Base-by-base conservation (phyloP, 352 stramenopile species). In the Globisporangium irregulare region DNA sequence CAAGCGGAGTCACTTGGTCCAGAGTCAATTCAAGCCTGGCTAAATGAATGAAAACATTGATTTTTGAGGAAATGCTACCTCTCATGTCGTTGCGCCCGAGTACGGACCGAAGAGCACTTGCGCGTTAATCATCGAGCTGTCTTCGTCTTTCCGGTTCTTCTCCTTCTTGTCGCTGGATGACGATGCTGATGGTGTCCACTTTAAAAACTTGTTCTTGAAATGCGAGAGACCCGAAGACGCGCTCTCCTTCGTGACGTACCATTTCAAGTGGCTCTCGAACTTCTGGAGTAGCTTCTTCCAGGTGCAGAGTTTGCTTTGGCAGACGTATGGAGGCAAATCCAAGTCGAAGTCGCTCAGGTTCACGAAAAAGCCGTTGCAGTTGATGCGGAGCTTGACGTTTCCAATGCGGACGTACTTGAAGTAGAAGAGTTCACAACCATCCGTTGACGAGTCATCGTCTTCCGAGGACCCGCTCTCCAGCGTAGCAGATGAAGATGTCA, bases 181-280 rank as follows among this genome's bases (percentile, higher is more conserved):
- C 0, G 77, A 86, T 1, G 69, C 66, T 0, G 75, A 82, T 3
- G 84, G 84, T 10, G 79, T 91, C 84, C 86, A 94, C 68, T 92
- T 93, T 2, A 95, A 64, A 20, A 95, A 58, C 36, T 93, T 93
- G 77, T 95, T 93, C 34, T 94, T 94, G 69, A 94, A 92, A 56
- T 95, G 86, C 4, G 84, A 93, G 3, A 95, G 78, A 8, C 88
- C 86, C 6, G 86, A 91, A 4, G 88, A 94, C 32, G 86, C 86
- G 48, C 72, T 94, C 73, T 93, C 83, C 29, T 93, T 94, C 3
- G 86, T 92, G 3, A 94, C 75, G 66, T 90, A 81, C 87, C 87
- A 94, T 68, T 89, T 91, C 51, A 95, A 64, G 62, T 93, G 87
- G 12, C 77, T 91, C 62, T 94, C 87, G 64, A 95, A 94, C 59